Conservation (phyloP, 2,329 filamentous ascomycete genomes). For the Arthrinium phaeospermum region DNA sequence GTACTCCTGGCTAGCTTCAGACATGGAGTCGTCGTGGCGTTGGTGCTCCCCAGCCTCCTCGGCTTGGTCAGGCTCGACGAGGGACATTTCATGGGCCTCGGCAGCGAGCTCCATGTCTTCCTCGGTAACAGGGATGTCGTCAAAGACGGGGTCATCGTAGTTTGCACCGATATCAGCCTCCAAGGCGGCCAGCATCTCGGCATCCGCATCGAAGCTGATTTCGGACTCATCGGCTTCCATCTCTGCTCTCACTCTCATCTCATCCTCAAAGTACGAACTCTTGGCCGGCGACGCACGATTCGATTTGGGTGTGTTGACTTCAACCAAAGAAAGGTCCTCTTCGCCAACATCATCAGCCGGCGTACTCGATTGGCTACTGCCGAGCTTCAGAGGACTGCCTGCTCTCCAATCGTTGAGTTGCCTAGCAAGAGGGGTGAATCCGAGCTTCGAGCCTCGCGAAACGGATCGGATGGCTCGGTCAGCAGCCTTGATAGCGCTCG, state of each 20-base stretch:
- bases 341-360: conserved; percentile 29
- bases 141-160: conserved; percentile 46
- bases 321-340: conserved; percentile 35
- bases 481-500: conserved; percentile 36
- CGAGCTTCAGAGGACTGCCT: conserved; percentile 56
- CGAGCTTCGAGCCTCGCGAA: conserved; percentile 45
- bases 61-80: conserved; percentile 51
- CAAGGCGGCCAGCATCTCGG: conserved; percentile 43
- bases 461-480: conserved; percentile 38
- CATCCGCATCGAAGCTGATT: conserved; percentile 37
- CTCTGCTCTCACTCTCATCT: conserved; percentile 49
- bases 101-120: conserved; percentile 64
- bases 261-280: conserved; percentile 65
- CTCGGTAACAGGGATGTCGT: conserved; percentile 54
- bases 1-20: conserved; percentile 69
- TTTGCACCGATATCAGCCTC: conserved; percentile 44
- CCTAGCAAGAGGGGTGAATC: conserved; percentile 68
- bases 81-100: conserved; percentile 66
- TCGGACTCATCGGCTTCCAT: conserved; percentile 26
- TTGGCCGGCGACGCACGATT: conserved; percentile 47
- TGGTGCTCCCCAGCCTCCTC: conserved; percentile 42
- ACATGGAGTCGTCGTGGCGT: conserved; percentile 55
- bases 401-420: conserved; percentile 69
- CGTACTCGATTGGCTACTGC: conserved; percentile 35
- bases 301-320: conserved; percentile 30